Percentiles rank a stretch among this genome's conserved stretches.
phyloP scores from a whole-genome alignment of 202 grass and related monocot genomes.

The Alloteropsis angusta region DNA sequence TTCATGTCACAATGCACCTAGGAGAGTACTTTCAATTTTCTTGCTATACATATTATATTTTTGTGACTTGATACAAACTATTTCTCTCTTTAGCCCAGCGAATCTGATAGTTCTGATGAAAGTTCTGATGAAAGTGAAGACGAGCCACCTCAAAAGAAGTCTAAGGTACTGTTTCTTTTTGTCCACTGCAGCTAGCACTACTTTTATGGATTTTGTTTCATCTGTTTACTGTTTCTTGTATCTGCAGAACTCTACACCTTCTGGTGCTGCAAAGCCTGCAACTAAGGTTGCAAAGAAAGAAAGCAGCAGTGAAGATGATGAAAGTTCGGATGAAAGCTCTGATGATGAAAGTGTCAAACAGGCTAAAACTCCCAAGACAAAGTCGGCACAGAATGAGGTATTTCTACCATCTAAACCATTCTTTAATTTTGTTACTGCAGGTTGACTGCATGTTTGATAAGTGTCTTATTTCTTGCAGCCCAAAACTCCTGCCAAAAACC shows the following conservation, averaged over 20 bases:
- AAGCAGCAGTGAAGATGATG: constrained; percentile 45
- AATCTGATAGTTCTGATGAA: constrained; percentile 68
- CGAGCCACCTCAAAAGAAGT: constrained; percentile 68
- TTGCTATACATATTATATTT: background rate
- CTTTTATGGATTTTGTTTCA: background rate
- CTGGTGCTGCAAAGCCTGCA: constrained; percentile 34
- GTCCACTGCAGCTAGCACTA: background rate
- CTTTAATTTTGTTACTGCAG: background rate
- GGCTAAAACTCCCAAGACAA: constrained; percentile 44
- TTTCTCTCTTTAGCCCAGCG: constrained; percentile 27
- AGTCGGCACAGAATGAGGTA: constrained; percentile 47
- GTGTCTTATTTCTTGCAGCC: constrained; percentile 34
- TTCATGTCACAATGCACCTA: background rate
- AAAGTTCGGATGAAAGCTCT: constrained; percentile 37
- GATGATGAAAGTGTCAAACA: constrained; percentile 28
- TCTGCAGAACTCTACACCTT: constrained; percentile 34
- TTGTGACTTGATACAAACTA: background rate
- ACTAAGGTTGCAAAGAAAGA: constrained; percentile 42
- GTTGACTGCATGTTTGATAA: background rate
- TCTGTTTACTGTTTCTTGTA: background rate
- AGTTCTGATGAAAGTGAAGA: constrained; percentile 62
- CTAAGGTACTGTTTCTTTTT: constrained; percentile 37
- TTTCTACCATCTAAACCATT: background rate
- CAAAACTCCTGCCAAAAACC: constrained; percentile 50
- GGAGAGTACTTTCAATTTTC: background rate